Evolutionary conservation across 257 asterid genomes (phyloP), one percentile per base, ranked within the genome.

Genomic region (Fraxinus excelsior): DNA sequence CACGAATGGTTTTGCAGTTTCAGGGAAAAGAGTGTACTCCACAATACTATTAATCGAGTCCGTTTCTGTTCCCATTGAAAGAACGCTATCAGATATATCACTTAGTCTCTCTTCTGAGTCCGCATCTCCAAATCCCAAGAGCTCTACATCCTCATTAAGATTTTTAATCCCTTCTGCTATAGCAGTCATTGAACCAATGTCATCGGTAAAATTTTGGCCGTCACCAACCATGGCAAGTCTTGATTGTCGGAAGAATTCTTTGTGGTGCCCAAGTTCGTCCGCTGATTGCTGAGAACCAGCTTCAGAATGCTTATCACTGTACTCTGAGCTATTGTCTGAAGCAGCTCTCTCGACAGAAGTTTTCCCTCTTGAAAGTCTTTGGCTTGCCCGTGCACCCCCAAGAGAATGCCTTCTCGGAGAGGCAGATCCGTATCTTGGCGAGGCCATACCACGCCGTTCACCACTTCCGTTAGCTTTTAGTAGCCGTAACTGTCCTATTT

Each of bases 51-150:
- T 91, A 70, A 86, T 76, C 1, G 99, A 92, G 73, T 95, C 99
- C 32, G 99, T 87, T 85, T 95, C 98, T 5, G 99, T 94, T 76
- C 93, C 97, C 97, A 91, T 93, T 23, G 99, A 95, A 70, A 95
- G 98, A 83, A 85, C 99, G 16, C 99, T 88, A 84, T 95, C 99
- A 35, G 99, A 95, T 78, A 95, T 91, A 83, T 95, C 97, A 80
- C 98, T 95, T 25, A 95, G 91, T 78, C 98, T 89, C 87, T 91
- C 97, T 34, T 95, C 97, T 5, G 92, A 90, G 76, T 93, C 99
- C 6, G 77, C 93, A 73, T 91, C 98, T 75, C 92, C 97, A 12
- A 93, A 81, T 71, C 96, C 94, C 71, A 93, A 71, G 77, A 93
- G 93, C 80, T 87, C 98, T 18, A 84, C 72, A 35, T 93, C 97